Conservation (phyloP, 345 rosid genomes). For the Brassica nigra region DNA sequence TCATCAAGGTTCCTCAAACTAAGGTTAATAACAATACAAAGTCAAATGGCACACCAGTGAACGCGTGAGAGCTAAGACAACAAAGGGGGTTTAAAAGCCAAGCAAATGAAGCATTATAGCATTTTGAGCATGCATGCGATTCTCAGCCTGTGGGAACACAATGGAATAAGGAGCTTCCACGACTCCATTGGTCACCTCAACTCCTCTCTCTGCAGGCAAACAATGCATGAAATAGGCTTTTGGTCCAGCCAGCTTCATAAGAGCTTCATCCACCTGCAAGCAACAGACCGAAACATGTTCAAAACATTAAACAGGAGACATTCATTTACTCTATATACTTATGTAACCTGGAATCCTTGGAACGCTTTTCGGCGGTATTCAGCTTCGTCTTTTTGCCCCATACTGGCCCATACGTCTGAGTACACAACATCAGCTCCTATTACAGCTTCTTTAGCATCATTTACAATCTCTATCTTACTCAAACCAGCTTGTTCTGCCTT, state of each 20-base stretch:
- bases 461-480: slow-evolving; percentile 85
- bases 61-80: slow-evolving; percentile 7
- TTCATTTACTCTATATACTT: background rate
- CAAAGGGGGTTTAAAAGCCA: slow-evolving; percentile 44
- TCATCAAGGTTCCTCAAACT: slow-evolving; percentile 19
- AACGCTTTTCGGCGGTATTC: slow-evolving; percentile 74
- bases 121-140: slow-evolving; percentile 93
- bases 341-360: slow-evolving; percentile 86
- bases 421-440: slow-evolving; percentile 94
- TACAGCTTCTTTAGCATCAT: slow-evolving; percentile 89
- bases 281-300: background rate
- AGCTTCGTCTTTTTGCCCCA: slow-evolving; percentile 99
- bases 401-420: slow-evolving; percentile 98
- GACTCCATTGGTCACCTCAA: slow-evolving; percentile 83
- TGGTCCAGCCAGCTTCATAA: slow-evolving; percentile 85
- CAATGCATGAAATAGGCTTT: slow-evolving; percentile 96
- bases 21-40: slow-evolving; percentile 16
- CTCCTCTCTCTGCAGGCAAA: slow-evolving; percentile 97
- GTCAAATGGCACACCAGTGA: slow-evolving; percentile 3
- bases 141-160: slow-evolving; percentile 93
- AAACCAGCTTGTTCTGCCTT: slow-evolving; percentile 76
- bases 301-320: background rate
- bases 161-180: slow-evolving; percentile 90
- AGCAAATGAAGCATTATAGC: slow-evolving; percentile 83
- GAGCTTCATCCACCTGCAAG: slow-evolving; percentile 76